Conservation (phyloP, 139 green algal genomes). For the Picochlorum sp. region DNA sequence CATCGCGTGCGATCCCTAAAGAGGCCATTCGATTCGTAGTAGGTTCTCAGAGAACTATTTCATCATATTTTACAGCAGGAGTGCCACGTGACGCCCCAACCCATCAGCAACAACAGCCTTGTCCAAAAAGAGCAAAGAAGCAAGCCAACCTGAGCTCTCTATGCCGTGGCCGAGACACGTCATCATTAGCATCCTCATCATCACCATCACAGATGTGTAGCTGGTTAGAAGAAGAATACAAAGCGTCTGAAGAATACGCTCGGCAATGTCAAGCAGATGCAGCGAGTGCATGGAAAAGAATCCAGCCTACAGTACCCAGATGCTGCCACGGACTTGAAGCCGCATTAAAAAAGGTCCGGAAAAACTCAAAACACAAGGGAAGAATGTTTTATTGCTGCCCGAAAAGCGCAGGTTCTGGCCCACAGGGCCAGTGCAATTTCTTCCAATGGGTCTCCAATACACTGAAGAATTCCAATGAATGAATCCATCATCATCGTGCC, state of each 20-base stretch:
- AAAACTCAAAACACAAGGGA: conserved; percentile 29
- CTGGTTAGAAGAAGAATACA: conserved; percentile 2
- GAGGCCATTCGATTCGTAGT: conserved; percentile 14
- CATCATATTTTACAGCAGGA: conserved; percentile 15
- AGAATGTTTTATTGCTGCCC: conserved; percentile 32
- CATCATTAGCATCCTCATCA: too few relatives aligned
- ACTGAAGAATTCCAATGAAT: neutral
- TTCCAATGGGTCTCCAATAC: conserved; percentile 31
- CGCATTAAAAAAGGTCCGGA: conserved; percentile 44
- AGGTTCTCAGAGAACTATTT: conserved; percentile 29
- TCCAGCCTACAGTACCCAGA: conserved; percentile 19
- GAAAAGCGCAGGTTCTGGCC: conserved; percentile 4
- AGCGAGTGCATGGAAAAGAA: conserved; percentile 20
- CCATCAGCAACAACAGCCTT: neutral
- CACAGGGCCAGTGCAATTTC: conserved; percentile 27
- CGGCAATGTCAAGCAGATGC: neutral
- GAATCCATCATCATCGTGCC: neutral
- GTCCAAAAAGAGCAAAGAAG: neutral
- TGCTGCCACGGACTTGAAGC: conserved; percentile 37
- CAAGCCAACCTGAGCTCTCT: neutral
- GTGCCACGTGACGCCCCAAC: neutral
- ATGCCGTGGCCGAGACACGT: neutral
- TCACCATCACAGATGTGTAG: too few relatives aligned
- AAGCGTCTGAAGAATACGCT: neutral
- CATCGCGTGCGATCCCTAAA: neutral